A percentile compares a stretch with the other conserved stretches of the same genome.
phyloP scores from a whole-genome alignment of 2,329 filamentous ascomycete genomes.

The Microdochium bolleyi region DNA sequence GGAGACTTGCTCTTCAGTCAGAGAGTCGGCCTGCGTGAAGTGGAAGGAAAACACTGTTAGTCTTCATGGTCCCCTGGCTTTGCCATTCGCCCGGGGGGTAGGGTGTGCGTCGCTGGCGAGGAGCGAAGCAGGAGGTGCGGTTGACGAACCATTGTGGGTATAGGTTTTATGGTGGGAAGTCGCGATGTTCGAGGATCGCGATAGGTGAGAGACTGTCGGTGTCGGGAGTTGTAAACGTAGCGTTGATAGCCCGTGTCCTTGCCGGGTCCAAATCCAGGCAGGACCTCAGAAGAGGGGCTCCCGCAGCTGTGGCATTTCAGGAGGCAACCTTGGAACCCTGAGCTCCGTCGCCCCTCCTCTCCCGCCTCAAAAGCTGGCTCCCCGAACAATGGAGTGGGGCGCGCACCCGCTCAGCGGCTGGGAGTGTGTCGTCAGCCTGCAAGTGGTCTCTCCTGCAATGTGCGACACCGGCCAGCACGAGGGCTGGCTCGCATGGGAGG shows the following conservation, averaged over 20 bases:
- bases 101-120: too few species aligned
- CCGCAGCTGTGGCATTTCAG: background rate
- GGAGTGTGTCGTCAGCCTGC: too few species aligned
- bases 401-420: background rate
- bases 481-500: too few species aligned
- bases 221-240: background rate
- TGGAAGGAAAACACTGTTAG: background rate
- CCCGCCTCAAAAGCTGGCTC: background rate
- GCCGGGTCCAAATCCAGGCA: background rate
- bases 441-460: too few species aligned
- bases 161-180: background rate
- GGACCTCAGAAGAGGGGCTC: background rate
- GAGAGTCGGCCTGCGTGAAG: slow-evolving; percentile 73
- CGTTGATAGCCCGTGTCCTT: background rate
- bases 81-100: too few species aligned
- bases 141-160: background rate
- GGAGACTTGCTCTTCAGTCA: slow-evolving; percentile 99
- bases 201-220: background rate
- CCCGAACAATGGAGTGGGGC: background rate
- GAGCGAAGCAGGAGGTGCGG: too few species aligned
- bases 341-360: background rate
- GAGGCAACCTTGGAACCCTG: background rate
- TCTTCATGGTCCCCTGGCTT: background rate
- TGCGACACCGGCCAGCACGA: too few species aligned
- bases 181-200: background rate